Evolutionary conservation across 768 basidiomycete species (phyloP), one percentile per base, ranked within the genome.

Genomic region (Arthromyces matolae): DNA sequence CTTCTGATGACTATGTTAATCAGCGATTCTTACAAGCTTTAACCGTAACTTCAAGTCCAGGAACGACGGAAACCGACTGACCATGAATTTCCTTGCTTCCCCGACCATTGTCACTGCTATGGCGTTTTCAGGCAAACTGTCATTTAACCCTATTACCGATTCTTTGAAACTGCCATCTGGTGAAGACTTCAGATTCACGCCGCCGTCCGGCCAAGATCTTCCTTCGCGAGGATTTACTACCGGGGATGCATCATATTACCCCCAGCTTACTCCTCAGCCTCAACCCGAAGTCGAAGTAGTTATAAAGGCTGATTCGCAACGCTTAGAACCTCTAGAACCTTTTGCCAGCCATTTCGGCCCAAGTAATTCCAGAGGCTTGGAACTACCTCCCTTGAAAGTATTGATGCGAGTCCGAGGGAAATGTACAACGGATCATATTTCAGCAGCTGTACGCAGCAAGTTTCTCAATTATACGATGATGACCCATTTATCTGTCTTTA

Each of bases 361-460:
- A 38, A 68, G 62, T 23, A 79, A 78, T 56, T 51, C 67, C 13
- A 68, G 78, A 47, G 78, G 76, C 12, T 65, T 84, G 29, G 96
- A 99, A 70, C 73, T 98, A 13, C 86, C 92, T 8, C 57, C 78
- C 19, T 70, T 97, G 64, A 89, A 82, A 58, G 89, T 95, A 42
- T 66, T 99, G 41, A 81, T 98, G 78, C 73, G 93, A 24, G 91
- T 98, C 6, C 75, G 89, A 54, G 96, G 96, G n/a, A 98, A 99
- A 70, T 99, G 96, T 66, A 99, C 96, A 10, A 99, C 96, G 14
- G 96, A 99, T 61, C 96, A 98, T 63, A 99, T 98, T 48, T 93
- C 90, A 27, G 96, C 96, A 31, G 96, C 96, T 25, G 89, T 89
- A 57, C 42, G 83, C 70, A 14, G 5, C 32, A n/a, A 9, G 25